phyloP scores from a whole-genome alignment of 129 eudicot genomes.

The Ambrosia trifida region DNA sequence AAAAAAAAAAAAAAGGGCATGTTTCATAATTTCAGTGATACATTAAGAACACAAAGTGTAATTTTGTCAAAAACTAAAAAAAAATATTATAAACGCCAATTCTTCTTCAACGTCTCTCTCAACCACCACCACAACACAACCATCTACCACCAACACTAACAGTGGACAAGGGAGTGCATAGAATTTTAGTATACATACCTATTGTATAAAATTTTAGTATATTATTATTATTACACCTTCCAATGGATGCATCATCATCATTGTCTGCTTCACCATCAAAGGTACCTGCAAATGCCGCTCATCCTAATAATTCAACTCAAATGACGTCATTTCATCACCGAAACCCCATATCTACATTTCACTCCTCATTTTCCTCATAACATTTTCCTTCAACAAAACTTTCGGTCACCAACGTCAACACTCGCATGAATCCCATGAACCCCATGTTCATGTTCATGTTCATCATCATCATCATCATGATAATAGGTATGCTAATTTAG shows the following conservation, averaged over 20 bases:
- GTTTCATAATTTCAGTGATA: no score
- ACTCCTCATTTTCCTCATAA: slow-evolving; percentile 22
- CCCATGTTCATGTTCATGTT: slow-evolving; percentile 35
- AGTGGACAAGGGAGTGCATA: no score
- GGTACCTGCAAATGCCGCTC: slow-evolving; percentile 79
- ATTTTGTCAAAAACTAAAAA: no score
- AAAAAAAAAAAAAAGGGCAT: no score
- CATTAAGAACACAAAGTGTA: no score
- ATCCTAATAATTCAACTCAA: background rate
- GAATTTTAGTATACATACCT: no score
- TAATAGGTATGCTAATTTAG: slow-evolving; percentile 22
- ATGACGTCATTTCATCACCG: slow-evolving; percentile 24
- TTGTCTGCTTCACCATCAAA: slow-evolving; percentile 71
- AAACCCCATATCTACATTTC: slow-evolving; percentile 14
- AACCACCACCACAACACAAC: no score
- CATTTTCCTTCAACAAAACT: slow-evolving; percentile 24
- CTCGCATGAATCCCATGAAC: slow-evolving; percentile 21
- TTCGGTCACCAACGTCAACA: slow-evolving; percentile 43
- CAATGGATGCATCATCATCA: slow-evolving; percentile 70
- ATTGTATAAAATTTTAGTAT: no score
- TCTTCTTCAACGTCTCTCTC: no score
- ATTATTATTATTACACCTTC: background rate
- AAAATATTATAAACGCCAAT: no score
- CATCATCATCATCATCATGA: slow-evolving; percentile 31
- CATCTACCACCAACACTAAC: no score